Evolutionary conservation across 2,329 filamentous ascomycete genomes (phyloP), one percentile per base, ranked within the genome.

Genomic region (Ophiostoma quercus): DNA sequence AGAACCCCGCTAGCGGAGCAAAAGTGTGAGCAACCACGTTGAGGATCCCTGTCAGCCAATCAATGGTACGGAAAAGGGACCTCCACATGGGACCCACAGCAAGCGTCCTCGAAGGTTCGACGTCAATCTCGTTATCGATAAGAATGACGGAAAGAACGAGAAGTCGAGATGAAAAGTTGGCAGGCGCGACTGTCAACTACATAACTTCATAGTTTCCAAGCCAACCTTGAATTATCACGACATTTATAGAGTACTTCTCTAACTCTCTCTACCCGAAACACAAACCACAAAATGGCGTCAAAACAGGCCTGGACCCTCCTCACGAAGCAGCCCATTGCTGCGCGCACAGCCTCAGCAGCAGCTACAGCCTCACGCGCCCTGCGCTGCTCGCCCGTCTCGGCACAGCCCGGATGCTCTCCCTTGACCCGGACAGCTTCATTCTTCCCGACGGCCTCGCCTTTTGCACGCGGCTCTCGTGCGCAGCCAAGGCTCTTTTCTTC

Each of bases 1-100:
- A 32, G 19, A 47, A 66, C 65, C 65, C 65, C 65, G 65, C 65
- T 66, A 66, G 65, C 65, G 65, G 37, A 66, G 65, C 39, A 66
- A 32, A 41, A 41, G n/a, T 32, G 22, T 32, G 34, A 16, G 65
- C 34, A n/a, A n/a, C 29, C 32, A 65, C 51, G 22, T 25, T 25
- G 16, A 12, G 22, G 51, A 25, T 12, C 51, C 22, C 11, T 25
- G 22, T 25, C 22, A 14, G 8, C 60, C 60, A 65, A 37, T 34
- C 60, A 39, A 37, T 37, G 16, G 32, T 6, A 8, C 7, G 19
- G 11, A 63, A 63, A 22, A 3, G 11, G 16, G 14, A 5, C 22
- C 51, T 22, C 51, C 51, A 57, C 51, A 63, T 7, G 14, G 32
- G 62, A 11, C 19, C 62, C 62, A 65, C 34, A n/a, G 25, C 60